Evolutionary conservation across 805 yeast species (phyloP).

Genomic region (Candida silvatica): DNA sequence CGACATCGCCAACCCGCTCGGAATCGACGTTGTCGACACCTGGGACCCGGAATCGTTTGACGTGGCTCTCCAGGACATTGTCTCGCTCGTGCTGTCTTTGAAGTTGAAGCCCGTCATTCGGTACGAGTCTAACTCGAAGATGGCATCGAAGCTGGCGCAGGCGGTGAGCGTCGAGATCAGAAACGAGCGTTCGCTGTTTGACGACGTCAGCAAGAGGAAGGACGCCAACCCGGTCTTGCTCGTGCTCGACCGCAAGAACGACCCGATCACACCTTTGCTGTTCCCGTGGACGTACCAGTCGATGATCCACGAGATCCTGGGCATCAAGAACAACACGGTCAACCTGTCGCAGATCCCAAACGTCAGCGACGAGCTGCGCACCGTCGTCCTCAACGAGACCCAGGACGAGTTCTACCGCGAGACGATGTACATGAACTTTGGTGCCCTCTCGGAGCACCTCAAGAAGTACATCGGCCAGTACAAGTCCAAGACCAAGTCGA

Average conservation of each 20-base stretch:
- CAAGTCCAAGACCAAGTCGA: conserved; percentile 69
- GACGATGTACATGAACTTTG: conserved; percentile 85
- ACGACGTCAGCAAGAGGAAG: conserved; percentile 36
- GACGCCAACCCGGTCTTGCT: conserved; percentile 71
- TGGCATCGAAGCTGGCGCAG: conserved; percentile 60
- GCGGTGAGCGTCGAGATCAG: conserved; percentile 52
- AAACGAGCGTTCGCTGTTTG: conserved; percentile 52
- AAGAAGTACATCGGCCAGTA: conserved; percentile 78
- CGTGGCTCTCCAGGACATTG: conserved; percentile 31
- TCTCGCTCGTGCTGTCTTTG: conserved; percentile 59
- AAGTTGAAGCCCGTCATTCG: conserved; percentile 73
- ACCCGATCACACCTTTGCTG: conserved; percentile 87
- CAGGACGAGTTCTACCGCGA: conserved; percentile 74
- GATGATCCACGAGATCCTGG: conserved; percentile 90
- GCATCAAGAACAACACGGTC: conserved; percentile 74
- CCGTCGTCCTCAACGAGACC: conserved; percentile 56
- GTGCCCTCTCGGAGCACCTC: conserved; percentile 85
- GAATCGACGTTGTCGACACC: conserved; percentile 22
- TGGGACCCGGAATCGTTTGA: conserved; percentile 41
- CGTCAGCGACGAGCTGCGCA: conserved; percentile 47
- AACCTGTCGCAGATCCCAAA: conserved; percentile 50
- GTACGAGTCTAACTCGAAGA: conserved; percentile 60
- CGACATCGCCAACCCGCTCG: conserved; percentile 16
- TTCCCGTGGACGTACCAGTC: conserved; percentile 98
- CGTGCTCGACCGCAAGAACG: conserved; percentile 76